phyloP scores from a whole-genome alignment of 2,329 filamentous ascomycete species.

The Colletotrichum chrysophilum region DNA sequence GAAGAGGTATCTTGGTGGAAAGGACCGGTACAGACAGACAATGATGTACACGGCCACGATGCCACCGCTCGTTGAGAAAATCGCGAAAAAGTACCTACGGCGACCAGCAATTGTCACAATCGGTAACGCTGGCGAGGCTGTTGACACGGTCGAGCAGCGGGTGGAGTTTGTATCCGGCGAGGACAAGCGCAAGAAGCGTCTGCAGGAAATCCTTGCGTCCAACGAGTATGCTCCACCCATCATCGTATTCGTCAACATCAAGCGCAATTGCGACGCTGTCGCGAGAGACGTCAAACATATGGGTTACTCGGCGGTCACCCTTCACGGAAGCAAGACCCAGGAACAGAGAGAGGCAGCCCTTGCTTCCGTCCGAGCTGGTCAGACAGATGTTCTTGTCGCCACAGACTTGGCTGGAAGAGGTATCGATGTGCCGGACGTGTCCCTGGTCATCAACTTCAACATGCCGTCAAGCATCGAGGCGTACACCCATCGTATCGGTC shows the following conservation, averaged over 20 bases:
- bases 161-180: slow-evolving; percentile 91
- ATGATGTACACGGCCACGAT: slow-evolving; percentile 99
- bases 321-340: slow-evolving; percentile 96
- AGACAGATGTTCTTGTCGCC: slow-evolving; percentile 88
- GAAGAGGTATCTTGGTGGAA: slow-evolving; percentile 76
- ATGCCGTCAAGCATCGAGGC: slow-evolving; percentile 93
- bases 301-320: slow-evolving; percentile 87
- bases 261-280: slow-evolving; percentile 95
- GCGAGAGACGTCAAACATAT: slow-evolving; percentile 93
- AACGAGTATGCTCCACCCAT: slow-evolving; percentile 86
- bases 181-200: slow-evolving; percentile 94
- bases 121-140: slow-evolving; percentile 91
- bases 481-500: slow-evolving; percentile 95
- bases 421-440: slow-evolving; percentile 96
- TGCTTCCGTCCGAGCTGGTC: slow-evolving; percentile 79
- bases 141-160: slow-evolving; percentile 96
- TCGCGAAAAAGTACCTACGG: slow-evolving; percentile 95
- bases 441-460: slow-evolving; percentile 97
- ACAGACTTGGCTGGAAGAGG: slow-evolving; percentile 95
- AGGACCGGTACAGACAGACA: slow-evolving; percentile 88
- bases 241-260: slow-evolving; percentile 99
- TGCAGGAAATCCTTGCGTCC: slow-evolving; percentile 86
- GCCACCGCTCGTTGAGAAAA: slow-evolving; percentile 89
- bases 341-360: slow-evolving; percentile 96
- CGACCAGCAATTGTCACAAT: slow-evolving; percentile 94